A percentile compares a stretch with the other conserved stretches of the same genome.
These are phyloP conservation scores for Microcyclospora tardicrescens DNA, from an alignment of 2,329 filamentous ascomycete genomes.

Conservation along the genomic window DNA sequence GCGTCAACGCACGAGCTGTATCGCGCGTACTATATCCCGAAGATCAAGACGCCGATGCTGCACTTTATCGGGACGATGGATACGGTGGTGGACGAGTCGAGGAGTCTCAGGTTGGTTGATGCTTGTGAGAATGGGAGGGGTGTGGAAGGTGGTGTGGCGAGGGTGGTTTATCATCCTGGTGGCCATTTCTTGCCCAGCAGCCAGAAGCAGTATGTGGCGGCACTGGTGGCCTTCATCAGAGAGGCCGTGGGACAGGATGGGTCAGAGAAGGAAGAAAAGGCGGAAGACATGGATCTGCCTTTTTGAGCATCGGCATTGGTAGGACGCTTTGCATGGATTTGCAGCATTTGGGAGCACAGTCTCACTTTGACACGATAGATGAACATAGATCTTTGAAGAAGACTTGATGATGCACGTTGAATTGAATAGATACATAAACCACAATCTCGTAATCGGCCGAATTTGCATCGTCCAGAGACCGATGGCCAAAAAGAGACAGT, in stretches of 20 bases:
- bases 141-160: conserved; percentile 24
- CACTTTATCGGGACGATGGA: conserved; percentile 77
- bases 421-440: too few species aligned
- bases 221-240: conserved; percentile 58
- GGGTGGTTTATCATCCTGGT: conserved; percentile 63
- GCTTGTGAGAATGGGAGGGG: conserved; percentile 41
- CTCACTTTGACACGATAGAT: too few species aligned
- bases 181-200: conserved; percentile 76
- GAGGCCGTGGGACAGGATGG: conserved; percentile 31
- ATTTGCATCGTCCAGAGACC: too few species aligned
- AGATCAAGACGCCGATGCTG: conserved; percentile 62
- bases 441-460: too few species aligned
- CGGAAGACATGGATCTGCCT: conserved; percentile 56
- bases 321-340: too few species aligned
- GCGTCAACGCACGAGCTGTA: conserved; percentile 49
- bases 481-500: too few species aligned
- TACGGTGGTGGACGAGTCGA: conserved; percentile 70
- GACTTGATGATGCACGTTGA: too few species aligned
- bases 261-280: conserved; percentile 39
- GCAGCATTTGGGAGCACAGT: too few species aligned
- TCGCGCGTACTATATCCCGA: conserved; percentile 58
- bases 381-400: too few species aligned
- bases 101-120: conserved; percentile 55
- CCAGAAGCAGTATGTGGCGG: conserved; percentile 66
- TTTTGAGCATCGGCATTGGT: conserved; percentile 32